Conservation (phyloP, 2,329 filamentous ascomycete genomes). For the Ascochyta fabae region DNA sequence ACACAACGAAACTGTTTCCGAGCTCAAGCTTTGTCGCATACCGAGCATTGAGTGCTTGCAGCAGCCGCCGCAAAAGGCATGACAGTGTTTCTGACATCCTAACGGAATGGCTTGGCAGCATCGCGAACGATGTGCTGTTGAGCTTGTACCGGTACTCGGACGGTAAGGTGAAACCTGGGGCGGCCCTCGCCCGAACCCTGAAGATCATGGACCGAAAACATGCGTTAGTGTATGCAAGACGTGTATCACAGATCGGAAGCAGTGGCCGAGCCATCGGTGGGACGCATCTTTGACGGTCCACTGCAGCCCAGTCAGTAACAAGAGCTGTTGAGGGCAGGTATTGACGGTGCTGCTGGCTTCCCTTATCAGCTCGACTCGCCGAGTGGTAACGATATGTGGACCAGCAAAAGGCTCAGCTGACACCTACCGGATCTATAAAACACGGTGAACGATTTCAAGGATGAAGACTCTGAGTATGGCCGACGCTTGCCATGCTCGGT, state of each 20-base stretch:
- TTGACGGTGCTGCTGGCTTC: not conserved
- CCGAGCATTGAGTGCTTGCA: no score
- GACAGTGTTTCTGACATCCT: not conserved
- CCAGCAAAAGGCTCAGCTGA: not conserved
- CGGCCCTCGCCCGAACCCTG: not conserved
- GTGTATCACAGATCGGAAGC: not conserved
- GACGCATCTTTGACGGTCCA: not conserved
- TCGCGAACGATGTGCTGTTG: not conserved
- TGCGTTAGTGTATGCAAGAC: conserved; percentile 2
- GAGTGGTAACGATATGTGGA: not conserved
- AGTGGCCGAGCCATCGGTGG: not conserved
- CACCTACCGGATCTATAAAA: not conserved
- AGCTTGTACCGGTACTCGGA: not conserved
- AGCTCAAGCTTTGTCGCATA: no score
- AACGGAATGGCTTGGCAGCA: not conserved
- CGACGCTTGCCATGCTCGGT: not conserved
- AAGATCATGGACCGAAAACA: not conserved
- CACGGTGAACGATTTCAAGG: not conserved
- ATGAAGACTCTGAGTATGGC: not conserved
- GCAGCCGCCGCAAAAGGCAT: no score
- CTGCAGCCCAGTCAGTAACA: not conserved
- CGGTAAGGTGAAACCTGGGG: not conserved
- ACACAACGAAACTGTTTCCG: no score
- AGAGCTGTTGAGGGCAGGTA: not conserved
- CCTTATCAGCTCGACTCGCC: not conserved